Evolutionary conservation across 2,329 filamentous ascomycete species (phyloP), one percentile per base, ranked within the genome.

Genomic region (Epicoccum nigrum): DNA sequence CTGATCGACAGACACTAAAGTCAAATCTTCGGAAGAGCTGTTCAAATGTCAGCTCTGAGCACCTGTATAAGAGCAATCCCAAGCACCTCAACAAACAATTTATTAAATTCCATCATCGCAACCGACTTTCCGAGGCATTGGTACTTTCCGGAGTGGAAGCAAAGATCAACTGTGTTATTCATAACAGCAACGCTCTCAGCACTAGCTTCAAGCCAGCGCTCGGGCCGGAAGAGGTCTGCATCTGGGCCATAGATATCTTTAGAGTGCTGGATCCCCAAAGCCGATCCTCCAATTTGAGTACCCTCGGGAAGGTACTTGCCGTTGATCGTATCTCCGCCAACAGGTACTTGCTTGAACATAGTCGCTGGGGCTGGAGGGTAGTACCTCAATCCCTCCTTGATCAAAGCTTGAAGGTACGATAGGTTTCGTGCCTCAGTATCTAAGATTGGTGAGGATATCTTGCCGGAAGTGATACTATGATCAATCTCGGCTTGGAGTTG

Each of bases 231-330:
- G 7, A 65, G 71, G 34, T 89, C 83, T 0, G 82, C 82, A 54
- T 90, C 84, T 0, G 77, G 70, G 2, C 87, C 87, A 62, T 88
- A 91, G 21, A 90, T 77, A 41, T 84, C 81, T 13, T 47, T 45
- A 4, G 35, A 38, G 12, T 43, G 40, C n/a, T 58, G 55, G 9
- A 46, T 45, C 16, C 16, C 41, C 7, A 40, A 19, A 6, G 41
- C 21, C 7, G 40, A 43, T n/a, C 31, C 33, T 12, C 50, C 40
- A 20, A 54, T 48, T 19, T 46, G 30, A 5, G 45, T 57, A 8
- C 48, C 53, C 21, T n/a, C 43, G 4, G 32, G 32, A 0, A 44
- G 20, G 19, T 23, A 44, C 43, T 35, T 45, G n/a, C 20, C 32
- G 15, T 38, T 19, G n/a, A 28, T 38, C 0, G 28, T 32, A 12